phyloP scores from a whole-genome alignment of 345 rosid species.

The Hibiscus mutabilis region DNA sequence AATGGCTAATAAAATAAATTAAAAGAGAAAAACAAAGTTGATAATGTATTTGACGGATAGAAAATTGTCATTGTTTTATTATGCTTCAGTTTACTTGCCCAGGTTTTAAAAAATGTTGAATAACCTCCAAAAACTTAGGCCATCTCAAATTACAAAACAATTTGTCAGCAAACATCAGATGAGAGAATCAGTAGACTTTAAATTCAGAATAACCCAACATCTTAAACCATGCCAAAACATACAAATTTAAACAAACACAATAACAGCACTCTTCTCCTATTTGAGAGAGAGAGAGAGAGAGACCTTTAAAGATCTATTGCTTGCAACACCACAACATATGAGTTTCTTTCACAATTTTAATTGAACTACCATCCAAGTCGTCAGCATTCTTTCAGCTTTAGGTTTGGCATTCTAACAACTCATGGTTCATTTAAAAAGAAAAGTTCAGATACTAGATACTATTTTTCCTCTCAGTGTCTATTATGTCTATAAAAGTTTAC shows the following conservation, averaged over 20 bases:
- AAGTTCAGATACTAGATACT: neutral
- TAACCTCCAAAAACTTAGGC: neutral
- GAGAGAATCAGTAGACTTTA: neutral
- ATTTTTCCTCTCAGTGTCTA: neutral
- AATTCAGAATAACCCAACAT: neutral
- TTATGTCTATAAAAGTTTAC: neutral
- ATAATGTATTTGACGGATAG: neutral
- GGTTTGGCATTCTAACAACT: neutral
- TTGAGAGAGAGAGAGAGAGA: neutral
- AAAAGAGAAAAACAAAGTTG: neutral
- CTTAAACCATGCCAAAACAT: neutral
- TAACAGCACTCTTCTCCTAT: neutral
- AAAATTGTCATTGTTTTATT: neutral
- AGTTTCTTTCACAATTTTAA: neutral
- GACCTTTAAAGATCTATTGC: neutral
- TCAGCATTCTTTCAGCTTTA: neutral
- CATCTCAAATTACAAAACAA: neutral
- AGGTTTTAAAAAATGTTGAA: neutral
- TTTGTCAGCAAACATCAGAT: neutral
- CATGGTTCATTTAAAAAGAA: neutral
- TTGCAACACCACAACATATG: neutral
- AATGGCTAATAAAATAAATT: neutral
- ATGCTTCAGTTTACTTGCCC: neutral
- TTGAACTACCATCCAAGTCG: neutral
- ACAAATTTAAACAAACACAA: neutral